Conservation (phyloP, 192 early-diverging fungal species). For the Backusella morwellensis region DNA sequence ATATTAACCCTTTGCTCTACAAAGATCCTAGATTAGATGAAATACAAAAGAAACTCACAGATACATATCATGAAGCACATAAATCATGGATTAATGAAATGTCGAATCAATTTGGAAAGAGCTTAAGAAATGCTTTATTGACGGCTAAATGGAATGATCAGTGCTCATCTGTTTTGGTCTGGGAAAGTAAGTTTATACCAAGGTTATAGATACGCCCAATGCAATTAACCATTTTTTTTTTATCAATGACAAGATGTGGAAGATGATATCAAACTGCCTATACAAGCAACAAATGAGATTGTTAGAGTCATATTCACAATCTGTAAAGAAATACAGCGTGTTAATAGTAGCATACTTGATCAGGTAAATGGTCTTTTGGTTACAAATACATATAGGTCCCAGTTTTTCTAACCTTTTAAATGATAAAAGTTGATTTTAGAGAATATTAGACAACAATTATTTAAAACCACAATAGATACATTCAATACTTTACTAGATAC, state of each 20-base stretch:
- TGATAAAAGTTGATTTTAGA: constrained; percentile 12
- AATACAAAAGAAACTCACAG: constrained; percentile 29
- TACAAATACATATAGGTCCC: background rate
- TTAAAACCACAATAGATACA: background rate
- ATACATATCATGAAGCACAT: constrained; percentile 42
- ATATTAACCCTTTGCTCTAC: constrained; percentile 10
- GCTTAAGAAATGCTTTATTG: constrained; percentile 26
- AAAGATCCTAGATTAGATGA: constrained; percentile 35
- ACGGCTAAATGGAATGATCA: constrained; percentile 41
- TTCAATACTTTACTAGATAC: background rate
- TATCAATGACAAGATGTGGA: constrained; percentile 1
- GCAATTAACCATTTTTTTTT: background rate
- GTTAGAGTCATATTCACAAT: constrained; percentile 41
- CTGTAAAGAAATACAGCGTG: constrained; percentile 43
- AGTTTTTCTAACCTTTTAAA: background rate
- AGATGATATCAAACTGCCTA: constrained; percentile 37
- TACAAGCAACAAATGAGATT: constrained; percentile 39
- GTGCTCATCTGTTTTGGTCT: constrained; percentile 39
- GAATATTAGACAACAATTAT: background rate
- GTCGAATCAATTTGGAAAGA: constrained; percentile 20
- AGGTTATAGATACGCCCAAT: background rate
- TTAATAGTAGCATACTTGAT: constrained; percentile 45
- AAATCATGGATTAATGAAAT: constrained; percentile 39
- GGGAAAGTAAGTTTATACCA: constrained; percentile 45
- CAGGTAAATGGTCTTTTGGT: constrained; percentile 34